Evolutionary conservation across 1,139 yeast genomes (phyloP), one percentile per base, ranked within the genome.

Genomic region (Suhomyces maxii): DNA sequence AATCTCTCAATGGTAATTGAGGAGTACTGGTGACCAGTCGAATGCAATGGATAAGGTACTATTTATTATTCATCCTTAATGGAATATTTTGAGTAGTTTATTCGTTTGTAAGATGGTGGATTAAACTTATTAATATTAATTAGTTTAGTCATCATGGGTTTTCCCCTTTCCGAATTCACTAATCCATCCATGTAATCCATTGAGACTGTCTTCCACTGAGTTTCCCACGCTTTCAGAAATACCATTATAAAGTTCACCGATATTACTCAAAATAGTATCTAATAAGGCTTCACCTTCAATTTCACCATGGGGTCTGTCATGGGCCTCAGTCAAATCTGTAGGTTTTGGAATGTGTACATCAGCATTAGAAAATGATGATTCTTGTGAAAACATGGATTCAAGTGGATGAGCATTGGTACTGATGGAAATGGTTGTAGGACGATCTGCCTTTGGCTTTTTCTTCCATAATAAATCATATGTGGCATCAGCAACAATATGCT

Each of bases 401-500:
- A 56, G 55, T 14, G 71, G 70, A 26, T 56, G 46, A 13, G 59
- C 54, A 46, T 64, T 58, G 26, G 64, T 54, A 30, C 63, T 53
- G 14, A 55, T 49, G 26, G 55, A 39, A 39, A 55, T 43, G 8
- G 63, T 53, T 5, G 58, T 47, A 8, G 54, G 59, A 7, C 45
- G 40, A 8, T 44, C 40, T 25, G 45, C 47, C 12, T 37, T 43
- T 11, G 45, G 35, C 34, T 49, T 49, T 14, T 49, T 46, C 50
- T 50, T 51, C 72, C 65, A 71, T 70, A 80, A 32, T 26, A 61
- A 45, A 56, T 83, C 86, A 57, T 81, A 82, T 0, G 86, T 80
- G 0, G 87, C 74, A 51, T 67, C 67, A 7, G 68, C 60, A 33
- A 82, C 73, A 8, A 76, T 55, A 41, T 75, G 80, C 3, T 76